phyloP scores from a whole-genome alignment of 1,139 yeast genomes.

The Geotrichum reessii region DNA sequence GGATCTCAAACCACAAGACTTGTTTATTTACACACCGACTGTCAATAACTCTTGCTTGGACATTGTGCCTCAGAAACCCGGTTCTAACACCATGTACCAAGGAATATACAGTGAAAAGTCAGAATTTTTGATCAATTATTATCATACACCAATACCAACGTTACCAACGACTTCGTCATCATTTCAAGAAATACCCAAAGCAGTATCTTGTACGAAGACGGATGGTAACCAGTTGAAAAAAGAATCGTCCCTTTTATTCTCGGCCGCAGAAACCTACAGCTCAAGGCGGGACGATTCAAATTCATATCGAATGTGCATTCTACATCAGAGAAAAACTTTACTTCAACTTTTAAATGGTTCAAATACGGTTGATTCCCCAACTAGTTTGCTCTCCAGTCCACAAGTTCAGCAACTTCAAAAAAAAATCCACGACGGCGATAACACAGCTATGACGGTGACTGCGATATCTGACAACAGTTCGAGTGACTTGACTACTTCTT shows the following conservation, averaged over 20 bases:
- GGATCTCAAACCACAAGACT: background rate
- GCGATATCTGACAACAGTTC: background rate
- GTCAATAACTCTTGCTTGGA: constrained; percentile 1
- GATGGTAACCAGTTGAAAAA: background rate
- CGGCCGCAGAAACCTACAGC: background rate
- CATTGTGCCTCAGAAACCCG: background rate
- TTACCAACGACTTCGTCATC: background rate
- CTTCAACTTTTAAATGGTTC: background rate
- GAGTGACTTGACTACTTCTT: background rate
- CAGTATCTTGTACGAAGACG: background rate
- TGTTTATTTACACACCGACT: constrained; percentile 1
- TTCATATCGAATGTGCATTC: background rate
- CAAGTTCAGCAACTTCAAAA: background rate
- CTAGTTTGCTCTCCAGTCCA: background rate
- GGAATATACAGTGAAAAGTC: constrained; percentile 9
- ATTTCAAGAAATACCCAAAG: background rate
- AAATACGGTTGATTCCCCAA: background rate
- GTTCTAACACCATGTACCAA: constrained; percentile 1
- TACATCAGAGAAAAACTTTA: background rate
- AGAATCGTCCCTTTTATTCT: background rate
- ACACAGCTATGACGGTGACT: background rate
- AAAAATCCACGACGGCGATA: background rate
- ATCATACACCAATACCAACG: background rate
- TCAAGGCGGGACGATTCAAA: background rate
- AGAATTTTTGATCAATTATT: constrained; percentile 4